A percentile compares a stretch with the other conserved stretches of the same genome.
Conservation (phyloP, 805 yeast genomes). For the Komagataella mondaviorum region DNA sequence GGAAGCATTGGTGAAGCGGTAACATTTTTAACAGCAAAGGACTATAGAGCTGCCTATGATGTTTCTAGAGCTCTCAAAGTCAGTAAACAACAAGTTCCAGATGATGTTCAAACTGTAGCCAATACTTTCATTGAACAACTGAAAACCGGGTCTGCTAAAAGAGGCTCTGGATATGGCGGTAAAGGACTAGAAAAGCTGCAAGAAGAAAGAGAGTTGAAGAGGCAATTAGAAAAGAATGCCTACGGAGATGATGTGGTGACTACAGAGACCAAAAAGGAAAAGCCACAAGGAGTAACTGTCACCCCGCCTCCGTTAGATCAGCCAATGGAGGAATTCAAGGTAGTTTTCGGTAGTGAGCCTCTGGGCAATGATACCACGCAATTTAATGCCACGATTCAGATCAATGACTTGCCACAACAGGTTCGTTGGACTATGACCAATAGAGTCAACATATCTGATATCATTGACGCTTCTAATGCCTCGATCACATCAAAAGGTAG, state of each 20-base stretch:
- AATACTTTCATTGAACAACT: constrained; percentile 43
- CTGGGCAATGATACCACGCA: constrained; percentile 30
- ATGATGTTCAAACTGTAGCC: constrained; percentile 35
- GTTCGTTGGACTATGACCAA: constrained; percentile 71
- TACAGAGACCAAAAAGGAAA: constrained; percentile 13
- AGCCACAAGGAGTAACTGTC: constrained; percentile 6
- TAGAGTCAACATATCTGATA: constrained; percentile 44
- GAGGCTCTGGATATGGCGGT: constrained; percentile 82
- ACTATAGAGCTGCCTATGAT: constrained; percentile 54
- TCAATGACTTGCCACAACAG: constrained; percentile 76
- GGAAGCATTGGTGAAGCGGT: constrained; percentile 60
- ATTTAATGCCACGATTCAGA: constrained; percentile 56
- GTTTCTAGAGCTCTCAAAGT: constrained; percentile 54
- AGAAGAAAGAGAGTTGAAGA: constrained; percentile 36
- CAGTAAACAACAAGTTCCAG: constrained; percentile 42
- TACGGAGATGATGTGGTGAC: constrained; percentile 10
- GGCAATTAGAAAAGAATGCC: constrained; percentile 30
- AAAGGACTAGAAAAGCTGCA: constrained; percentile 76
- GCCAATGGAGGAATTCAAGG: constrained; percentile 26
- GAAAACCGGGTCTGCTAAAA: constrained; percentile 47
- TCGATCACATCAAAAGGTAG: constrained; percentile 77
- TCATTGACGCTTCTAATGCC: constrained; percentile 59
- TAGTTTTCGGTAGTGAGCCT: constrained; percentile 30
- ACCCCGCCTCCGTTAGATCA: constrained; percentile 2
- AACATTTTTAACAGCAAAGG: constrained; percentile 52